Base-by-base conservation (phyloP, 768 basidiomycete genomes). In the Phylloporus rhodoxanthus region DNA sequence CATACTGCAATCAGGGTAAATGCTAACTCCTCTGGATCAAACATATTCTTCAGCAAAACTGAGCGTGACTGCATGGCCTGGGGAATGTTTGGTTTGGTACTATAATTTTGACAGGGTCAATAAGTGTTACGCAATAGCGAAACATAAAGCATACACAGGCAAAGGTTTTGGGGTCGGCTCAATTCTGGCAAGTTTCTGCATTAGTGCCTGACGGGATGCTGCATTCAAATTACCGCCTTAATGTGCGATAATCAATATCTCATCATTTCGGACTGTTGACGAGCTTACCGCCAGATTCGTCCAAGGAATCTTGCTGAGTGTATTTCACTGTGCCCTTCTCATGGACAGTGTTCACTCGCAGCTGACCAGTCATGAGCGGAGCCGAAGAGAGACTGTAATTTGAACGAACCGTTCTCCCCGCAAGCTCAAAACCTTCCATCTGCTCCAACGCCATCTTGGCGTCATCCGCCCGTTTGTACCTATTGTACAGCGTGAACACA, bases 151-250 rank as follows among this genome's bases (percentile, higher is more conserved):
- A 56, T 70, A 91, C 88, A 79, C 67, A 21, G 82, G 78, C 60
- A 81, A 75, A 57, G 79, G 76, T 61, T 72, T 75, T 43, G 79
- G 70, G 43, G 82, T 69, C 39, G 79, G 75, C 62, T 91, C 88
- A 72, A 83, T 89, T 76, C 96, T 91, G 69, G 96, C 93, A 80
- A 99, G 90, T 84, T 98, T 99, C 75, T 94, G 91, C 96, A 99
- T 99, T 76, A 99, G 91, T 70, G 92, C 91, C 78, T 96, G 93
- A 73, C 96, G 90, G 66, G 92, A 91, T 64, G 89, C 90, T 77
- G 90, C 90, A 76, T 96, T 96, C 77, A 96, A 82, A 80, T 91
- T 91, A 89, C 89, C 90, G 70, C 88, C 91, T 94, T 64, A 2
- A 52, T 17, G 30, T 38, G 30, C 33, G 44, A 21, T n/a, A 51